phyloP scores from a whole-genome alignment of 169 alveolate species.

The Babesia ovata region DNA sequence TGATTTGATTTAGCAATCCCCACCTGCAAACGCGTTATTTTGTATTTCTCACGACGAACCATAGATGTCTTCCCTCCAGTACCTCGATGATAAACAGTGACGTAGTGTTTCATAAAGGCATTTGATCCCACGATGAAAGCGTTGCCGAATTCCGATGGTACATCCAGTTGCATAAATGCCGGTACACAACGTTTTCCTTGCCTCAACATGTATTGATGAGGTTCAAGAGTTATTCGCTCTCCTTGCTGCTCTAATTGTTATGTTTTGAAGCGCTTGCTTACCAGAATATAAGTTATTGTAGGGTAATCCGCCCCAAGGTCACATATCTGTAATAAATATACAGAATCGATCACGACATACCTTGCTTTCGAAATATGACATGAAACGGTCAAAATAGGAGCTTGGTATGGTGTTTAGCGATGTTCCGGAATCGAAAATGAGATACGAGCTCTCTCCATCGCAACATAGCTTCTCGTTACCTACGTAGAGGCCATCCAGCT shows the following conservation, averaged over 20 bases:
- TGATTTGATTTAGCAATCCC: conserved; percentile 58
- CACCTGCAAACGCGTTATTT: conserved; percentile 11
- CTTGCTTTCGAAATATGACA: conserved; percentile 5
- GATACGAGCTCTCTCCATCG: conserved; percentile 75
- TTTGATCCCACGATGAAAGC: conserved; percentile 85
- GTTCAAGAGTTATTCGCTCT: conserved; percentile 52
- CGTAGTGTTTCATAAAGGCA: conserved; percentile 83
- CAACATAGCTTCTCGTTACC: conserved; percentile 85
- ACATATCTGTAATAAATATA: conserved; percentile 40
- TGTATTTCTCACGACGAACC: conserved; percentile 49
- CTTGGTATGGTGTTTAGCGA: conserved; percentile 86
- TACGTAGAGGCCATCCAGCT: conserved; percentile 80
- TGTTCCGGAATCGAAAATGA: conserved; percentile 87
- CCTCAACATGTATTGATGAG: conserved; percentile 70
- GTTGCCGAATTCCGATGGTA: conserved; percentile 86
- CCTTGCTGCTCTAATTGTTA: conserved; percentile 35
- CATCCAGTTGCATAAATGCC: conserved; percentile 87
- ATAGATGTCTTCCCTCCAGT: conserved; percentile 60
- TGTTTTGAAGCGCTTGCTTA: not conserved
- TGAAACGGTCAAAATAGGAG: conserved; percentile 25
- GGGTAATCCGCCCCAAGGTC: conserved; percentile 58
- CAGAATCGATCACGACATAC: conserved; percentile 4
- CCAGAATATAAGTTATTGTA: conserved; percentile 71
- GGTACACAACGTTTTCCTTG: conserved; percentile 77
- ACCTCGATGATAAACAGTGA: conserved; percentile 78